Base-by-base conservation (phyloP, 768 basidiomycete genomes). In the Pleurotus salmoneostramineus region DNA sequence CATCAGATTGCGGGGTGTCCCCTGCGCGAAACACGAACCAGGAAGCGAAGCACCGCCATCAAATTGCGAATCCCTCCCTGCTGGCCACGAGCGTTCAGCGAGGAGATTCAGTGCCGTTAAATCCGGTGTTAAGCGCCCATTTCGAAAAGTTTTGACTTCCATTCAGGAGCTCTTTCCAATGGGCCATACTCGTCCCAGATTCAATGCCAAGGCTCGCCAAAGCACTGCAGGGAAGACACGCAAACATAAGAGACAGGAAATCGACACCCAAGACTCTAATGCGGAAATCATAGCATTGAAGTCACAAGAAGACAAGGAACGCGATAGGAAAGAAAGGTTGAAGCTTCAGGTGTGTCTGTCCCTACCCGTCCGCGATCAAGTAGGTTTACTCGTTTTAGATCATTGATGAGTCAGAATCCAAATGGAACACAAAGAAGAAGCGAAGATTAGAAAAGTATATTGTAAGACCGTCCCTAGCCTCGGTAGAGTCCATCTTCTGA, bases 391-490 rank as follows among this genome's bases (percentile, higher is more conserved):
- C n/a, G 35, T 3, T 49, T 15, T 48, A 82, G 81, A 72, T 81
- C 45, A 69, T 71, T 35, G 69, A 72, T 32, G 81, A 86, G 68
- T 79, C 84, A 6, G 82, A 88, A 46, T 83, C 82, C 3, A 90
- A 88, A 67, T 86, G 91, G 78, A 89, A 83, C 45, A 82, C 74
- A 58, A 95, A 95, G 76, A 95, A 93, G 75, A 88, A 85, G 74
- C 95, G 90, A 69, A 77, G 92, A 54, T 74, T 98, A 4, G 95
- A 98, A 61, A 92, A 92, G 61, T 98, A 94, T 66, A 95, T 98
- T 64, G 93, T 93, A 57, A 65, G 88, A 72, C 17, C 32, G 10
- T 44, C 37, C 15, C 48, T 6, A 7, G 43, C n/a, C 37, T 27
- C 21, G 21, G 21, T 45, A 3, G 8, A 42, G 43, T 37, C 10